Evolutionary conservation across 257 asterid species (phyloP).

Genomic region (Forsythia viridissima): DNA sequence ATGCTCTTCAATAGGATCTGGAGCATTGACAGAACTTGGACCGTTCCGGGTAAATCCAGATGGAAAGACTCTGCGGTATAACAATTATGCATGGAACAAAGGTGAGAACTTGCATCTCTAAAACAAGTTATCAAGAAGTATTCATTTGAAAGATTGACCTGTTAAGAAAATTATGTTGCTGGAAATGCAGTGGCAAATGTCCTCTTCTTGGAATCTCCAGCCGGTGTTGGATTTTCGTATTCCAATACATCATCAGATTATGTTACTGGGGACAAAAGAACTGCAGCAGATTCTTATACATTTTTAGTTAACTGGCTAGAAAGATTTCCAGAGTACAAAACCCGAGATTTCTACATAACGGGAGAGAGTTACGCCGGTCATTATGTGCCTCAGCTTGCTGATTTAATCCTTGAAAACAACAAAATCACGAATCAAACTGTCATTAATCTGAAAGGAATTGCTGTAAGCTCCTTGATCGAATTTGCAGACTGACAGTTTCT

Average conservation of each 20-base stretch:
- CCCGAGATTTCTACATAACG: slow-evolving; percentile 49
- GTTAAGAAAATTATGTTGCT: slow-evolving; percentile 10
- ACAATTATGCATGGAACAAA: slow-evolving; percentile 60
- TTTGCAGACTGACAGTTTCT: not conserved
- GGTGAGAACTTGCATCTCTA: slow-evolving; percentile 28
- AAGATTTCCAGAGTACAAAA: slow-evolving; percentile 68
- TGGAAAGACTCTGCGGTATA: slow-evolving; percentile 53
- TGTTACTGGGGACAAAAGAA: slow-evolving; percentile 44
- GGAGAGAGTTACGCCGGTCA: slow-evolving; percentile 84
- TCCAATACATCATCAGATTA: slow-evolving; percentile 65
- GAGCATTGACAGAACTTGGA: slow-evolving; percentile 69
- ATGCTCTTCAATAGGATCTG: slow-evolving; percentile 73
- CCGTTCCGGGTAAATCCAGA: slow-evolving; percentile 68
- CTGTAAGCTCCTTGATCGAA: slow-evolving; percentile 37
- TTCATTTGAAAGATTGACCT: not conserved
- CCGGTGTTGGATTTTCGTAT: slow-evolving; percentile 79
- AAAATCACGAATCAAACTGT: slow-evolving; percentile 47
- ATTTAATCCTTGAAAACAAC: slow-evolving; percentile 49
- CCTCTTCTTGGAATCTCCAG: slow-evolving; percentile 70
- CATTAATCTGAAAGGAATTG: slow-evolving; percentile 62
- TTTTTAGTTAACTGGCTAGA: slow-evolving; percentile 70
- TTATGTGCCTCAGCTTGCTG: slow-evolving; percentile 73
- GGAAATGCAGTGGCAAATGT: slow-evolving; percentile 59
- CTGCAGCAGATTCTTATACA: slow-evolving; percentile 56
- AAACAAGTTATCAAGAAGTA: too few species aligned